Evolutionary conservation across 805 yeast species (phyloP).

Genomic region (Cyberlindnera galapagoensis): DNA sequence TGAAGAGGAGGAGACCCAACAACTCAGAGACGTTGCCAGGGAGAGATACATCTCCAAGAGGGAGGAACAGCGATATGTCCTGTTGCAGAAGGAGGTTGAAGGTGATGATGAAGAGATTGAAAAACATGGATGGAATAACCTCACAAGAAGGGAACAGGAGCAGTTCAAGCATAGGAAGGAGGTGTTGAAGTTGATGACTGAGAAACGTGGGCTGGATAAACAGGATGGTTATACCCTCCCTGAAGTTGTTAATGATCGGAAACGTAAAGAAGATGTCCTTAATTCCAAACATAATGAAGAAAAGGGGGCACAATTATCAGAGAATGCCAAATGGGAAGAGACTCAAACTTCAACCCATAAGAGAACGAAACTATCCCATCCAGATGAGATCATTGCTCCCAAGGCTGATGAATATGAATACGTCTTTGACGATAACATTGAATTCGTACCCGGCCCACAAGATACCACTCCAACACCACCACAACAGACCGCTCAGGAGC

Average conservation of each 20-base stretch:
- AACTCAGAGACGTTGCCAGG: slow-evolving; percentile 41
- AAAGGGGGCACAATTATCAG: slow-evolving; percentile 23
- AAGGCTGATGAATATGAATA: slow-evolving; percentile 55
- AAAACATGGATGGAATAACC: slow-evolving; percentile 46
- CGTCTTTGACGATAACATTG: slow-evolving; percentile 64
- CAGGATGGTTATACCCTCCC: slow-evolving; percentile 45
- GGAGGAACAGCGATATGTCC: slow-evolving; percentile 38
- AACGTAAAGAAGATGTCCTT: slow-evolving; percentile 47
- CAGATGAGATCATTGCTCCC: slow-evolving; percentile 37
- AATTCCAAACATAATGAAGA: slow-evolving; percentile 36
- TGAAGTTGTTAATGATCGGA: slow-evolving; percentile 49
- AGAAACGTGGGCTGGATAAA: slow-evolving; percentile 28
- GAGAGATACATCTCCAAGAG: slow-evolving; percentile 41
- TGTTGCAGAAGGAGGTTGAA: slow-evolving; percentile 40
- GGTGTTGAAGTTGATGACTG: slow-evolving; percentile 37
- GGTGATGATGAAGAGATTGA: slow-evolving; percentile 44
- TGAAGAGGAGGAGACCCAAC: slow-evolving; percentile 10
- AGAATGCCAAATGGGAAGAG: slow-evolving; percentile 20
- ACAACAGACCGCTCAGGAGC: slow-evolving; percentile 26
- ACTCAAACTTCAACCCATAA: slow-evolving; percentile 15
- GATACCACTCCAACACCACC: slow-evolving; percentile 25
- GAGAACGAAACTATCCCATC: slow-evolving; percentile 23
- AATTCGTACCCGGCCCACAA: slow-evolving; percentile 41
- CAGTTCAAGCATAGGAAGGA: slow-evolving; percentile 48
- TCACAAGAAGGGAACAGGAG: slow-evolving; percentile 42